Percentiles rank a stretch among this genome's conserved stretches.
Conservation (phyloP, 169 alveolate genomes). For the Eimeria mitis region DNA sequence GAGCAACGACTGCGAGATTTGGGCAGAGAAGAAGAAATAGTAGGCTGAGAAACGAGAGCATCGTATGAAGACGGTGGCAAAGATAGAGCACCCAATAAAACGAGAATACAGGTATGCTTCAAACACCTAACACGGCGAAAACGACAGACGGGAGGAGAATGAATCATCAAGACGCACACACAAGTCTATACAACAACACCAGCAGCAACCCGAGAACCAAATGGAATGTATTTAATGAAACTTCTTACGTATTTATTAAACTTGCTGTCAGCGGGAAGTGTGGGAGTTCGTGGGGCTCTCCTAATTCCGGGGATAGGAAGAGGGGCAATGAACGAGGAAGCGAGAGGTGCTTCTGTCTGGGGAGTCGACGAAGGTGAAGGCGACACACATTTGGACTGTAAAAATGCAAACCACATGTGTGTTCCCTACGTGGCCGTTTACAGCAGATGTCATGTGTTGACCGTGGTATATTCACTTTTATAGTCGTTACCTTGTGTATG, state of each 20-base stretch:
- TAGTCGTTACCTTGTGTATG: not conserved
- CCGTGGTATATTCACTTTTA: not conserved
- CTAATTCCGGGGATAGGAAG: constrained; percentile 60
- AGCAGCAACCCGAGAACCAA: not conserved
- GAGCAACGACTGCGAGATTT: not conserved
- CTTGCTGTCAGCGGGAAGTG: constrained; percentile 57
- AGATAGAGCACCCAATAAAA: not conserved
- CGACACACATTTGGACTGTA: not conserved
- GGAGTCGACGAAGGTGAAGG: not conserved
- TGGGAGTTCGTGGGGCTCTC: constrained; percentile 71
- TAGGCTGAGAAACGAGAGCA: not conserved
- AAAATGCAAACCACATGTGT: not conserved
- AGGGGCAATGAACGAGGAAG: constrained; percentile 49
- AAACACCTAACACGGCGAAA: not conserved
- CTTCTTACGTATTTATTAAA: constrained; percentile 14
- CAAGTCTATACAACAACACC: not conserved
- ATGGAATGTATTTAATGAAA: not conserved
- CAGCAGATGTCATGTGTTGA: not conserved
- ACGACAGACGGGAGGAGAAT: not conserved
- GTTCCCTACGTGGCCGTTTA: not conserved
- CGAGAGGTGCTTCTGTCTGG: not conserved
- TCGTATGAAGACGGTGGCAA: not conserved
- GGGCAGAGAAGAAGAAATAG: not conserved
- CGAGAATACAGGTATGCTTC: not conserved
- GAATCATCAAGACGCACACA: not conserved